Percentiles rank a stretch among this genome's conserved stretches.
These are phyloP conservation scores for Trichoderma polysporum DNA, from an alignment of 2,329 filamentous ascomycete genomes.

Conservation along the genomic window DNA sequence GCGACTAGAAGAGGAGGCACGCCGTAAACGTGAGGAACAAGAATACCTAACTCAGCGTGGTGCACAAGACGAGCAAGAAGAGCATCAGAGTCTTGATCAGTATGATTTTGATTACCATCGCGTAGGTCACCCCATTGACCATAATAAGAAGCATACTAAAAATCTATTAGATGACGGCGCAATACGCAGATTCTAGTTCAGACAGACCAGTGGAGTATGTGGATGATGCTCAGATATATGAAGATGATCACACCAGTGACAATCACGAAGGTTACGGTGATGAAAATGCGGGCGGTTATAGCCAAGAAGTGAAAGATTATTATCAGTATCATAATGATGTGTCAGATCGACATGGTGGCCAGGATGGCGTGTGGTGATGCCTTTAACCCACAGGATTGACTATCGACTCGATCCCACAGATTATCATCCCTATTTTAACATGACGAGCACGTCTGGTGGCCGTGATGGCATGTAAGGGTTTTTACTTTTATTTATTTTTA, in stretches of 20 bases:
- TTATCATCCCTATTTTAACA: neutral
- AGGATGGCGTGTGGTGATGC: constrained; percentile 47
- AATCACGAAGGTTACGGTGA: constrained; percentile 37
- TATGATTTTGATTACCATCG: constrained; percentile 56
- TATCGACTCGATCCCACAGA: neutral
- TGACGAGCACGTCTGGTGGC: neutral
- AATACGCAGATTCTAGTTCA: constrained; percentile 46
- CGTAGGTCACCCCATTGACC: constrained; percentile 38
- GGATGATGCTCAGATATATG: constrained; percentile 53
- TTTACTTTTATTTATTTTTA: neutral
- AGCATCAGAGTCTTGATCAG: constrained; percentile 48
- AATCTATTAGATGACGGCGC: constrained; percentile 41
- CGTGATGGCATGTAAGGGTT: neutral
- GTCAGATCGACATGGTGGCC: constrained; percentile 37
- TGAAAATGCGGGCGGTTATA: constrained; percentile 40
- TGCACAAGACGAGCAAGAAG: constrained; percentile 46
- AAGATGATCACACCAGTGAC: constrained; percentile 48
- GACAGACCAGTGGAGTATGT: constrained; percentile 50
- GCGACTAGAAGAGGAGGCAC: constrained; percentile 55
- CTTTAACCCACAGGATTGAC: neutral
- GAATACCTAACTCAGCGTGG: constrained; percentile 49
- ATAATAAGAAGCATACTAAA: constrained; percentile 15
- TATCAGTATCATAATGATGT: constrained; percentile 40
- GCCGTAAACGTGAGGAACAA: constrained; percentile 51
- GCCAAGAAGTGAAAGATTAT: constrained; percentile 42